Evolutionary conservation across 2,329 filamentous ascomycete species (phyloP).

Genomic region (Thielaviopsis euricoi): DNA sequence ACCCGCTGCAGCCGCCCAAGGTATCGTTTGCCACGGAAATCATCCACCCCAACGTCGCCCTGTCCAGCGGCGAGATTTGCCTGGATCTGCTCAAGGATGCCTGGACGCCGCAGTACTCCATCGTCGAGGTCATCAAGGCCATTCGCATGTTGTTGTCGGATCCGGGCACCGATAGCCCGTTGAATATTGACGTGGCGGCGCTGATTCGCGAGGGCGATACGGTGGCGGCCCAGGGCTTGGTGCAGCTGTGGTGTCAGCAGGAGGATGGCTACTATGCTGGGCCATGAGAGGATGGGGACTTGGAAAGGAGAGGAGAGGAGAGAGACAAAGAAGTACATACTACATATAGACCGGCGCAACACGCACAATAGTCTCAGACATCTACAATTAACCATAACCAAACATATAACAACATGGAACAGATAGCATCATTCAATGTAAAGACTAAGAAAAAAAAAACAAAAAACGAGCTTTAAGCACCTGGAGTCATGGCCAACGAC

Average conservation of each 20-base stretch:
- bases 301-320: not conserved
- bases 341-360: no score
- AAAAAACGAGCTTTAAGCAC: not conserved
- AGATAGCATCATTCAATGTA: not conserved
- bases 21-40: constrained; percentile 72
- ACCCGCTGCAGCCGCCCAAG: constrained; percentile 62
- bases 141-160: constrained; percentile 51
- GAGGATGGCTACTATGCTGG: constrained; percentile 12
- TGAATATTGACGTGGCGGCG: constrained; percentile 65
- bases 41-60: constrained; percentile 64
- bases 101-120: constrained; percentile 77
- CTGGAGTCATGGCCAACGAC: not conserved
- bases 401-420: not conserved
- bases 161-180: constrained; percentile 56
- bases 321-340: no score
- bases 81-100: constrained; percentile 65
- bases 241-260: constrained; percentile 48
- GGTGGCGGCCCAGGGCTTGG: constrained; percentile 50
- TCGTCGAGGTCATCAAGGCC: constrained; percentile 56
- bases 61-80: constrained; percentile 74
- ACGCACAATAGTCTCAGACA: not conserved
- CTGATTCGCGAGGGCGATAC: constrained; percentile 51
- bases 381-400: not conserved
- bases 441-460: not conserved
- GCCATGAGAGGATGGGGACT: not conserved